phyloP scores from a whole-genome alignment of 1,284 basidiomycete species.

The Tetrapyrgos nigripes region DNA sequence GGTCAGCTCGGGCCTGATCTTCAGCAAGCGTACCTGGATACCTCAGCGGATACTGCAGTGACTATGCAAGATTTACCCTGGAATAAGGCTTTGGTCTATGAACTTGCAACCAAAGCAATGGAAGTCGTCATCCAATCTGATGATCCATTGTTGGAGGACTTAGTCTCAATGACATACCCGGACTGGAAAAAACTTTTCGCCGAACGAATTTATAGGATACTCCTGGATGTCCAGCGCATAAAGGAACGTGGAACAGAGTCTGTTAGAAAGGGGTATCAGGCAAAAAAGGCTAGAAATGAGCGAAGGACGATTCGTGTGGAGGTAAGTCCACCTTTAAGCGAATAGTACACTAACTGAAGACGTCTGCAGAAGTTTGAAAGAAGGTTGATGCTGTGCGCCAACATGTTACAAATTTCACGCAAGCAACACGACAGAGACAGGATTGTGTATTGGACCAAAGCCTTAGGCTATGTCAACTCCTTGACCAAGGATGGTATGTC shows the following conservation, averaged over 20 bases:
- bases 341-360: too few relatives aligned
- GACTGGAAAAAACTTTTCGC: constrained; percentile 2
- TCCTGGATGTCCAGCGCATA: background rate
- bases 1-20: too few relatives aligned
- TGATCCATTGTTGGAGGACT: background rate
- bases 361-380: too few relatives aligned
- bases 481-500: background rate
- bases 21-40: background rate
- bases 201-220: background rate
- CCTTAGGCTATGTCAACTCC: background rate
- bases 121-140: background rate
- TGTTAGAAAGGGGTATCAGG: too few relatives aligned
- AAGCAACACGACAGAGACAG: too few relatives aligned
- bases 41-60: background rate
- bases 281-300: too few relatives aligned
- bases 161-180: too few relatives aligned
- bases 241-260: too few relatives aligned
- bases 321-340: too few relatives aligned
- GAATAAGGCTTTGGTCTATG: background rate
- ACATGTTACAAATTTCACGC: too few relatives aligned
- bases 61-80: background rate
- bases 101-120: background rate
- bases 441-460: constrained; percentile 1
- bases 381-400: too few relatives aligned
- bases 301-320: too few relatives aligned